These are phyloP conservation scores for Annulohypoxylon truncatum DNA, from an alignment of 2,329 filamentous ascomycete species.

Conservation along the genomic window DNA sequence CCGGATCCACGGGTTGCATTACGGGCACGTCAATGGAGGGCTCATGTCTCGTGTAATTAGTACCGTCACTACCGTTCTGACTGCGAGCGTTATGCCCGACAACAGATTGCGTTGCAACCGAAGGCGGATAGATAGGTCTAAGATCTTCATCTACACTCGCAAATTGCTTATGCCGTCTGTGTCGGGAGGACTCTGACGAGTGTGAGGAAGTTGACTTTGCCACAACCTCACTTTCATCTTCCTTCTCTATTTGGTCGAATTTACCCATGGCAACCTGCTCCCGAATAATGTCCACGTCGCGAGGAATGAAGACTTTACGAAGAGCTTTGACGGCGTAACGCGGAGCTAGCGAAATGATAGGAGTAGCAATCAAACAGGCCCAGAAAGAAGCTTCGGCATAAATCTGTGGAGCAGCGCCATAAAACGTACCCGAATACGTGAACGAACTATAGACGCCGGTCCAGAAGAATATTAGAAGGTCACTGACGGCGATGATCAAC, in stretches of 20 bases:
- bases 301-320: slow-evolving; percentile 94
- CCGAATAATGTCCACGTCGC: slow-evolving; percentile 94
- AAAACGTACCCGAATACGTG: slow-evolving; percentile 69
- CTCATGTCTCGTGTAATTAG: slow-evolving; percentile 81
- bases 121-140: slow-evolving; percentile 93
- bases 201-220: slow-evolving; percentile 53
- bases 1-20: slow-evolving; percentile 43
- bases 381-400: slow-evolving; percentile 89
- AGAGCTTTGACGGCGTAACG: slow-evolving; percentile 87
- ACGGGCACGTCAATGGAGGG: slow-evolving; percentile 66
- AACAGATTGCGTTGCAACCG: slow-evolving; percentile 77
- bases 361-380: slow-evolving; percentile 82
- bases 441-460: slow-evolving; percentile 82
- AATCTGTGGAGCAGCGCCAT: slow-evolving; percentile 80
- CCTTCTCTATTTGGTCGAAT: slow-evolving; percentile 74
- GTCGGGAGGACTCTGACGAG: slow-evolving; percentile 61
- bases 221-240: slow-evolving; percentile 51
- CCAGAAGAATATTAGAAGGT: slow-evolving; percentile 93
- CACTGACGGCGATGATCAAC: slow-evolving; percentile 83
- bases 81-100: slow-evolving; percentile 81
- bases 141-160: slow-evolving; percentile 84
- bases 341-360: slow-evolving; percentile 85
- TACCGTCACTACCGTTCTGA: slow-evolving; percentile 93
- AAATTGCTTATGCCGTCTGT: slow-evolving; percentile 67
- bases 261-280: slow-evolving; percentile 88